Evolutionary conservation across 2,329 filamentous ascomycete genomes (phyloP).

Genomic region (Claviceps pusilla): DNA sequence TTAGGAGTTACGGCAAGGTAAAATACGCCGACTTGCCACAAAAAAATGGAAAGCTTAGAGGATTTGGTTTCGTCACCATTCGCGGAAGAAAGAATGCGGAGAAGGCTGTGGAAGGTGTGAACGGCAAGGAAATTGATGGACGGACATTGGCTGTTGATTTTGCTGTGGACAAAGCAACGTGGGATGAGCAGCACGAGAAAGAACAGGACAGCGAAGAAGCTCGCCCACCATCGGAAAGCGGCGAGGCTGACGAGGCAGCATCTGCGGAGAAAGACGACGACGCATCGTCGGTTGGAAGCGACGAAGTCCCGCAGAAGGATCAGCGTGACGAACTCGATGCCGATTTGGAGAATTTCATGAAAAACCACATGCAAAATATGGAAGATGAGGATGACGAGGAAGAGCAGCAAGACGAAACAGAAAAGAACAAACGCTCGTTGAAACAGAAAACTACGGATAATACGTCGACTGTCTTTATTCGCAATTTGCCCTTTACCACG

Average conservation of each 20-base stretch:
- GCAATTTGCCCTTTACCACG: slow-evolving; percentile 82
- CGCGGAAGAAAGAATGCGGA: slow-evolving; percentile 82
- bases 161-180: slow-evolving; percentile 83
- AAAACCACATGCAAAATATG: slow-evolving; percentile 40
- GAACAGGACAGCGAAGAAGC: slow-evolving; percentile 23
- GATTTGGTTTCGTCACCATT: slow-evolving; percentile 87
- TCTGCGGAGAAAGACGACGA: slow-evolving; percentile 14
- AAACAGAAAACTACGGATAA: slow-evolving; percentile 40
- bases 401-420: slow-evolving; percentile 29
- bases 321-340: slow-evolving; percentile 29
- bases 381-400: slow-evolving; percentile 43
- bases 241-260: slow-evolving; percentile 17
- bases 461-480: slow-evolving; percentile 71
- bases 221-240: slow-evolving; percentile 16
- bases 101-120: slow-evolving; percentile 68
- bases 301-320: slow-evolving; percentile 14
- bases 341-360: slow-evolving; percentile 40
- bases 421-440: slow-evolving; percentile 13
- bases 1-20: slow-evolving; percentile 80
- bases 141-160: slow-evolving; percentile 85
- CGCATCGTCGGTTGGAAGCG: slow-evolving; percentile 12
- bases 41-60: slow-evolving; percentile 58
- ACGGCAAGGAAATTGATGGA: slow-evolving; percentile 81
- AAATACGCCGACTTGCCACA: slow-evolving; percentile 77
- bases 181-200: slow-evolving; percentile 48